Evolutionary conservation across 192 early-diverging fungal genomes (phyloP), one percentile per base, ranked within the genome.

Genomic region (Coemansia furcata): DNA sequence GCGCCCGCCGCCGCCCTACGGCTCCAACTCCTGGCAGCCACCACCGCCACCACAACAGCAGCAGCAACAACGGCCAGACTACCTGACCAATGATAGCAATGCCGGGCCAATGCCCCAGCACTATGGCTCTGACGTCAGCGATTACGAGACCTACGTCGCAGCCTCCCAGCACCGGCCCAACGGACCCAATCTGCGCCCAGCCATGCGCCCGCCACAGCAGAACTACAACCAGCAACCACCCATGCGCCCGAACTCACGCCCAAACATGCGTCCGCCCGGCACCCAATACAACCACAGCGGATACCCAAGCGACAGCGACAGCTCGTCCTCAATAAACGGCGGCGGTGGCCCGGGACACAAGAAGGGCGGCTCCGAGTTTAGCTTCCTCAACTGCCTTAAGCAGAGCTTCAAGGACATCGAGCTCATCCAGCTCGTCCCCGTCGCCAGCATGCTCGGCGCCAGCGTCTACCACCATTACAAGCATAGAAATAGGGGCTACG

Each of bases 371-470:
- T 39, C 33, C 2, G 64, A 73, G 42, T 60, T 57, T 47, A 58
- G 63, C 0, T 75, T 80, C 21, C 67, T 80, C 5, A 59, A 38
- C 26, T 62, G 73, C 23, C 78, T 80, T 36, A 80, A 75, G 39
- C 66, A 70, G 8, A 74, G 78, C 1, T 44, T 80, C 54, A 68
- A 68, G 52, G 38, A 72, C 32, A 58, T 75, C 17, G 67, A 64
- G 38, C 23, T 71, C 7, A 38, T 59, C 33, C 69, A 76, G 32
- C 35, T 76, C 0, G 6, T 81, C 29, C 78, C 78, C 5, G 61
- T 81, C 39, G 73, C 69, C 3, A 65, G 70, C 4, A 46, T 74
- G 6, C 32, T 81, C 6, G 73, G 72, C 17, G 70, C 78, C 40
- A 69, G 63, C 44, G 46, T 68, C 26, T 76, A 70, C 65, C 78